A percentile compares a stretch with the other conserved stretches of the same genome.
These are phyloP conservation scores for Vitis hybrid DNA, from an alignment of 177 flowering plant genomes.

Conservation along the genomic window DNA sequence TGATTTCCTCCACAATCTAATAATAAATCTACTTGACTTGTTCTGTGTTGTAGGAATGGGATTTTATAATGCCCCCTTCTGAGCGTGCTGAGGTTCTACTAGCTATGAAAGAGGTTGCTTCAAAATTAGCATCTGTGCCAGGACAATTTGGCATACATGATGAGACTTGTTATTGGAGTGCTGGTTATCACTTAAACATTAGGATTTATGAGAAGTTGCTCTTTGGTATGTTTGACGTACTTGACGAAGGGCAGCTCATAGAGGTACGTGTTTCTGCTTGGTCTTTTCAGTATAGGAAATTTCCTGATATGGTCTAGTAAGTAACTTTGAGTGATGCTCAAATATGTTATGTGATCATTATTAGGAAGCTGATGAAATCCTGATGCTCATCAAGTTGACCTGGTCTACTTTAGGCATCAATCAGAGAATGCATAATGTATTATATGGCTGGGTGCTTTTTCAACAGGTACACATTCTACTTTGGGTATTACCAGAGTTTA, in stretches of 20 bases:
- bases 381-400: conserved; percentile 51
- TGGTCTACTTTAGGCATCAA: conserved; percentile 84
- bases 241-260: conserved; percentile 72
- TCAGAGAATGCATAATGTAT: conserved; percentile 53
- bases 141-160: conserved; percentile 46
- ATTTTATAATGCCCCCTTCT: conserved; percentile 38
- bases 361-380: conserved; percentile 69
- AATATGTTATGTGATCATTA: conserved; percentile 8
- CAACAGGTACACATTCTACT: conserved; percentile 52
- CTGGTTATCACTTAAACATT: conserved; percentile 68
- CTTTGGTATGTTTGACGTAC: conserved; percentile 62
- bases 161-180: conserved; percentile 66
- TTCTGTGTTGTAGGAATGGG: conserved; percentile 57
- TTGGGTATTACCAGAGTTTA: not conserved
- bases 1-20: not conserved
- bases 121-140: conserved; percentile 46
- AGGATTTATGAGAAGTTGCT: conserved; percentile 74
- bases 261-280: conserved; percentile 39
- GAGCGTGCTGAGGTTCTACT: conserved; percentile 50
- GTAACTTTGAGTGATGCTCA: conserved; percentile 4
- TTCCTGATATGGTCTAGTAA: not conserved
- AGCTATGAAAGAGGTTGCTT: conserved; percentile 40
- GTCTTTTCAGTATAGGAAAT: conserved; percentile 3
- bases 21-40: conserved; percentile 1
- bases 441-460: conserved; percentile 81